phyloP scores from a whole-genome alignment of 306 rosid genomes.

The Sophora flavescens region DNA sequence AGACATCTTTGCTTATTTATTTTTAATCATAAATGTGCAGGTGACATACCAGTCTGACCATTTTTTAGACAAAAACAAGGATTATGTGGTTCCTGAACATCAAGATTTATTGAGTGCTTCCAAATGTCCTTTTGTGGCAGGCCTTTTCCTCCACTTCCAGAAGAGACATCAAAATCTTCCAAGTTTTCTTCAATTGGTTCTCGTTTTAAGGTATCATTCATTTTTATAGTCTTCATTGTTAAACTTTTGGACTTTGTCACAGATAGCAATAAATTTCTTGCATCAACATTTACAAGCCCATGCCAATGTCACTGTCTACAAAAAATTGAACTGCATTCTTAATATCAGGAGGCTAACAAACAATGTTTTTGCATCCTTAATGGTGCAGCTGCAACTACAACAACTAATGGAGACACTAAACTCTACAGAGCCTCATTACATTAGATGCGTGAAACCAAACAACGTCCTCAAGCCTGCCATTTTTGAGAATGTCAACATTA shows the following conservation, averaged over 20 bases:
- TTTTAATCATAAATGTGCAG: conserved; percentile 61
- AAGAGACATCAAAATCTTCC: conserved; percentile 90
- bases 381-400: conserved; percentile 94
- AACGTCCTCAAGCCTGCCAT: conserved; percentile 95
- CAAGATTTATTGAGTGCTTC: conserved; percentile 92
- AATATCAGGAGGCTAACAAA: conserved; percentile 48
- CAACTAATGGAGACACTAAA: conserved; percentile 87
- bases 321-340: conserved; percentile 40
- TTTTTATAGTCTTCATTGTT: conserved; percentile 30
- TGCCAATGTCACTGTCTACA: conserved; percentile 37
- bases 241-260: conserved; percentile 28
- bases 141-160: conserved; percentile 97
- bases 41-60: conserved; percentile 92
- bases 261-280: conserved; percentile 25
- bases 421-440: conserved; percentile 96
- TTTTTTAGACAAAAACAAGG: conserved; percentile 99
- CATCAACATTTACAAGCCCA: conserved; percentile 41
- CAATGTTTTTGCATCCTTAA: conserved; percentile 44
- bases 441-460: conserved; percentile 99
- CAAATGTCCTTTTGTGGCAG: conserved; percentile 92
- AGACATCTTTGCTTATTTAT: conserved; percentile 37
- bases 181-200: conserved; percentile 97
- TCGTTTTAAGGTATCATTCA: conserved; percentile 84
- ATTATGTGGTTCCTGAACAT: conserved; percentile 95
- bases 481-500: conserved; percentile 91